Evolutionary conservation across 1,139 yeast genomes (phyloP), one percentile per base, ranked within the genome.

Genomic region (Saccharomycopsis hybrid): DNA sequence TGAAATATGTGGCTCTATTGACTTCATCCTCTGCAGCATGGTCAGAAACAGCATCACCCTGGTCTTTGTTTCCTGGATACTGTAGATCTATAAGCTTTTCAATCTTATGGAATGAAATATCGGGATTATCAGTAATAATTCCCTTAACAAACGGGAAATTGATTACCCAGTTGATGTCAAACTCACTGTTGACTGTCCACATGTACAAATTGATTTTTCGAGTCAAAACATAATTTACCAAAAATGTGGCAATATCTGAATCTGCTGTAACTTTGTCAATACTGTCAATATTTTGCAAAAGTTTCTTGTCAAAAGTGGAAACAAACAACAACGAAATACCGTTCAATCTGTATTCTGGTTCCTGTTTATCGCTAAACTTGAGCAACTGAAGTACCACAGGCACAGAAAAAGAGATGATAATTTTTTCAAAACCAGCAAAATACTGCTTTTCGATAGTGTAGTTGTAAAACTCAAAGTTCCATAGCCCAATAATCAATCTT

Each of bases 101-200:
- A 32, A 43, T 13, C 25, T 42, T 37, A 29, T 30, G 13, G 8
- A 42, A 39, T 24, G 51, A 31, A 28, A 27, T n/a, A 32, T 48
- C 54, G 5, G 89, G 89, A 54, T 69, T 66, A 62, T 85, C 92
- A 2, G 83, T 72, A 49, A 85, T 71, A 8, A 83, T 67, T 1
- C 89, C 92, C 53, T 77, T 76, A 49, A 78, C 71, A 50, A 46
- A 52, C 60, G 64, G 38, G 52, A 59, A 57, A 41, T 66, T 65
- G 43, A 67, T 70, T 13, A 71, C 67, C 67, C 74, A 71, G 46
- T 69, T 61, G 70, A 74, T 69, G 41, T 67, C 67, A 28, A 60
- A 58, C 8, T 63, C 62, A 25, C 65, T 59, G 63, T 90, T 90
- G 43, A 88, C 73, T 1, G 97, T 90, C 97, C 97, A 90, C 25